A percentile compares a stretch with the other conserved stretches of the same genome.
phyloP scores from a whole-genome alignment of 1,284 basidiomycete genomes.

The Ustilago trichophora region DNA sequence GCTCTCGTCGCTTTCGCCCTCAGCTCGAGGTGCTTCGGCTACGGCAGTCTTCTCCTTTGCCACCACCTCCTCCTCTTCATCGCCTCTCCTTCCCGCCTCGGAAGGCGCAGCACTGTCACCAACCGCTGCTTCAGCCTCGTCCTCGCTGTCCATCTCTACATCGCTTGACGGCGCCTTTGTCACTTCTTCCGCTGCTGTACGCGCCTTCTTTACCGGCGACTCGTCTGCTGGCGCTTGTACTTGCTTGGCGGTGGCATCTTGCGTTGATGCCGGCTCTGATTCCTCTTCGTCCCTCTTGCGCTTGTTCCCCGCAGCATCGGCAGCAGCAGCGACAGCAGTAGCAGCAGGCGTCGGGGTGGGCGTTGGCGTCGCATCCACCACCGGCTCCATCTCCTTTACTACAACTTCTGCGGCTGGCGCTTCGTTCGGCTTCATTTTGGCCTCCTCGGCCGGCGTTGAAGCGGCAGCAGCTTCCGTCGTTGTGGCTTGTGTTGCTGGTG shows the following conservation, averaged over 20 bases:
- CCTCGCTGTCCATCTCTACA: slow-evolving; percentile 37
- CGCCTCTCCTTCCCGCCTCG: too few relatives aligned
- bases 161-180: slow-evolving; percentile 16
- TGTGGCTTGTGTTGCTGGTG: not conserved
- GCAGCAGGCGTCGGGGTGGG: not conserved
- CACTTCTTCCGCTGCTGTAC: slow-evolving; percentile 1
- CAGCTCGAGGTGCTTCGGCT: too few relatives aligned
- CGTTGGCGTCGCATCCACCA: not conserved
- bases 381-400: slow-evolving; percentile 28
- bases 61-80: slow-evolving; percentile 2
- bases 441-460: not conserved
- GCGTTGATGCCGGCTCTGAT: not conserved
- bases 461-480: not conserved
- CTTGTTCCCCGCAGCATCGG: slow-evolving; percentile 13
- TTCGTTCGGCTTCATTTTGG: slow-evolving; percentile 1
- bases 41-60: slow-evolving; percentile 1
- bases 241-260: not conserved
- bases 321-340: not conserved
- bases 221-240: not conserved
- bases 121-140: slow-evolving; percentile 35
- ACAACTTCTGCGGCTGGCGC: slow-evolving; percentile 38
- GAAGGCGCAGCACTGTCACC: slow-evolving; percentile 8
- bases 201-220: slow-evolving; percentile 27
- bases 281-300: slow-evolving; percentile 26
- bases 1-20: too few relatives aligned